Base-by-base conservation (phyloP, 2,329 filamentous ascomycete genomes). In the Leptographium lundbergii region DNA sequence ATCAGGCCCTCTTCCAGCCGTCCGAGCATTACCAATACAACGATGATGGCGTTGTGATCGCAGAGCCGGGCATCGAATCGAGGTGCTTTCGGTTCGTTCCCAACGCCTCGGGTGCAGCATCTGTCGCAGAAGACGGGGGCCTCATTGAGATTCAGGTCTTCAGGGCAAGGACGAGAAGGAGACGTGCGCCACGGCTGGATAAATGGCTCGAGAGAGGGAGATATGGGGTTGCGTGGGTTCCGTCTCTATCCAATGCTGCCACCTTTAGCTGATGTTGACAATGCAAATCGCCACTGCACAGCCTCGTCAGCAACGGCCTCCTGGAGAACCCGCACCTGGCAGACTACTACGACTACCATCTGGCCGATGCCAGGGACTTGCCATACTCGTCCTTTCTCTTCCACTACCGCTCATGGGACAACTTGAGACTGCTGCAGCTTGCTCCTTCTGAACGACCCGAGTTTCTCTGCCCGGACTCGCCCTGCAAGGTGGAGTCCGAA, bases 341-440 rank as follows among this genome's bases (percentile, higher is more conserved):
- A 13, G 73, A 68, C 13, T 82, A 74, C 66, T 82, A 78, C 63
- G 73, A 80, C 62, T 84, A 77, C 69, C 67, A 73, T 51, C 69
- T 84, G 4, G 65, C 74, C 25, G 81, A 84, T 59, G 67, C 77
- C 0, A 77, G 73, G 58, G 75, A 81, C 51, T 70, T 67, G 2
- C 81, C 81, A 0, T 82, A 75, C 62, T 75, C 75, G 5, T 75
- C 73, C 0, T 84, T 83, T 61, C 73, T 73, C 29, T 81, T 83
- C 61, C 77, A 84, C 61, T 84, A 84, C 62, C 75, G 80, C 34
- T 79, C 77, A 7, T 77, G 74, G 75, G 70, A 73, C 11, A 75
- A 74, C 58, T 73, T 84, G 13, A 65, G 70, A 9, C 68, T 73
- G 36, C 70, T 82, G 11, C 78, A 77, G 57, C 67, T 84, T 5